phyloP scores from a whole-genome alignment of 2,329 filamentous ascomycete species.

The Amylocarpus encephaloides region DNA sequence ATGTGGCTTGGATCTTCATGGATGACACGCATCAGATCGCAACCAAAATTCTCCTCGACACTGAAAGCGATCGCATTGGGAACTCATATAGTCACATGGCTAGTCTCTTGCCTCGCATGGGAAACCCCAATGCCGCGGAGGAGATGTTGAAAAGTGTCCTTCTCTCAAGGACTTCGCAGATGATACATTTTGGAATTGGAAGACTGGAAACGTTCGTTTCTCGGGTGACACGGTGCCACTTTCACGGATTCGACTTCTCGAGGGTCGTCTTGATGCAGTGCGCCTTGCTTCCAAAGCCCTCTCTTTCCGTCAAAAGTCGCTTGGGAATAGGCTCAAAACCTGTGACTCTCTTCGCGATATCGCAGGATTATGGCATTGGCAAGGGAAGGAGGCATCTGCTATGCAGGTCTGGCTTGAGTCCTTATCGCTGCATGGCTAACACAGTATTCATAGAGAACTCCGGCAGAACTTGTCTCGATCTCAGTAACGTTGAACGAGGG shows the following conservation, averaged over 20 bases:
- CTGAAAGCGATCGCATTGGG: constrained; percentile 31
- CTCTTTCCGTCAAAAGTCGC: background rate
- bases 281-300: background rate
- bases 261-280: background rate
- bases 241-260: background rate
- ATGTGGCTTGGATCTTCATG: no score
- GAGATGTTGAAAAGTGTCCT: constrained; percentile 31
- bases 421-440: no score
- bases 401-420: no score
- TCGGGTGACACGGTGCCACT: background rate
- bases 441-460: no score
- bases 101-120: constrained; percentile 32
- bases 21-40: no score
- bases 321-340: background rate
- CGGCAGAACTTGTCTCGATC: no score
- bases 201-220: constrained; percentile 13
- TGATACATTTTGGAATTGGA: constrained; percentile 33
- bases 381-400: background rate
- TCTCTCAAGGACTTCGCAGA: constrained; percentile 34
- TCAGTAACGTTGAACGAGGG: no score
- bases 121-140: constrained; percentile 32
- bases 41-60: constrained; percentile 21
- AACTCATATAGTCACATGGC: constrained; percentile 36
- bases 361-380: background rate
- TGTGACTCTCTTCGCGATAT: background rate